Evolutionary conservation across 73 alveolate genomes (phyloP).

Genomic region (Tetrahymena thermophila): DNA sequence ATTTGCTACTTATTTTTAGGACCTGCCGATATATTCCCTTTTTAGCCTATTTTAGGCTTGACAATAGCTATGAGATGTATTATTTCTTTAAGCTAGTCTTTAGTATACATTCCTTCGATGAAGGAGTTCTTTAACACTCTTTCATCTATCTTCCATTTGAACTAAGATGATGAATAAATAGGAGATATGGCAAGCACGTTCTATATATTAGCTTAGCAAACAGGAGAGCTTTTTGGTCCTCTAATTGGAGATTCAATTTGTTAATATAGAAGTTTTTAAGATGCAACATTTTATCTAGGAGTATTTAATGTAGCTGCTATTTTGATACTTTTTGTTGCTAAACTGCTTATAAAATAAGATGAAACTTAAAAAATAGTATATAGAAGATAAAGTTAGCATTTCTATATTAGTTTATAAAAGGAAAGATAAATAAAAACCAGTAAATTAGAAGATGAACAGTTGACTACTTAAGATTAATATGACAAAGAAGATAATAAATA

Average conservation of each 20-base stretch:
- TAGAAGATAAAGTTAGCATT: not conserved
- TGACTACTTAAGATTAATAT: not conserved
- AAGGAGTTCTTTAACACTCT: not conserved
- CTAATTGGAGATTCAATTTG: not conserved
- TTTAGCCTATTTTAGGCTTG: not conserved
- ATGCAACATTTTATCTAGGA: not conserved
- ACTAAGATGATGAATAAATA: not conserved
- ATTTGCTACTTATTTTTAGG: not conserved
- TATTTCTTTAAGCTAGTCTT: not conserved
- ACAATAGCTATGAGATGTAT: not conserved
- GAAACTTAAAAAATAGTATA: not conserved
- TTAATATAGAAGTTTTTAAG: not conserved
- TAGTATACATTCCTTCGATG: not conserved
- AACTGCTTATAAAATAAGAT: not conserved
- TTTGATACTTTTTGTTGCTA: not conserved
- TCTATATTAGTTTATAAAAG: not conserved
- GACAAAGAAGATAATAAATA: not conserved
- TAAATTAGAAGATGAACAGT: not conserved
- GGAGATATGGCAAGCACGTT: not conserved
- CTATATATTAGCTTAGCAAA: not conserved
- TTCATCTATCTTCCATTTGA: not conserved
- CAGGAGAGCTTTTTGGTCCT: conserved; percentile 1
- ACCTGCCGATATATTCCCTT: not conserved
- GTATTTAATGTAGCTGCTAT: not conserved
- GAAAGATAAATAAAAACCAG: not conserved